Base-by-base conservation (phyloP, 768 basidiomycete species). In the Tulasnella sp. region DNA sequence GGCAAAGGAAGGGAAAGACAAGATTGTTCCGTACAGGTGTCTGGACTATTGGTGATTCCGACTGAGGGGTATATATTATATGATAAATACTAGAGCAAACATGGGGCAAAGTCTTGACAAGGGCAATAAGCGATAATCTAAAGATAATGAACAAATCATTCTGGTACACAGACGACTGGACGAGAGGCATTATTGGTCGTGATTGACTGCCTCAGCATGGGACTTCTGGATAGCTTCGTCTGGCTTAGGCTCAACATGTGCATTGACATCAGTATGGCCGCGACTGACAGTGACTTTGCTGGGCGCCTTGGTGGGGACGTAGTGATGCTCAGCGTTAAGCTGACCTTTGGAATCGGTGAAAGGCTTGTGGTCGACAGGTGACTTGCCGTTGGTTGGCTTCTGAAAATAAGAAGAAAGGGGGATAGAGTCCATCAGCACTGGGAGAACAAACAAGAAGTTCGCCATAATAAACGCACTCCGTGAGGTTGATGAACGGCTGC, bases 41-140 rank as follows among this genome's bases (percentile, higher is more conserved):
- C 77, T 72, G 2, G 86, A 88, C 77, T 88, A 88, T 78, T 88
- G 87, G 87, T 88, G 36, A 69, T 29, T 58, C 54, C 17, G n/a
- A 25, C n/a, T n/a, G 22, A 58, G 22, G n/a, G 54, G 29, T 58
- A 58, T 58, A 58, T 58, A 29, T 58, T 58, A 58, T 58, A 45
- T 29, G 22, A 58, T 58, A 58, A 58, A 58, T 58, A 58, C 11
- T 19, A 29, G 40, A 58, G 25, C 54, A n/a, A 29, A 6, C 25
- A n/a, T 9, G 54, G 25, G 29, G 22, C n/a, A 58, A n/a, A 45
- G 42, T 17, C 4, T 2, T 45, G 42, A 45, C 42, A 45, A 17
- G 42, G 19, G 42, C 11, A 45, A 45, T 2, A 45, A 45, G 19
- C 19, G 11, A 45, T 9, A 45, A 14, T 45, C 19, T 19, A 58